Evolutionary conservation across 805 yeast genomes (phyloP), one percentile per base, ranked within the genome.

Genomic region (Ascoidea rubescens): DNA sequence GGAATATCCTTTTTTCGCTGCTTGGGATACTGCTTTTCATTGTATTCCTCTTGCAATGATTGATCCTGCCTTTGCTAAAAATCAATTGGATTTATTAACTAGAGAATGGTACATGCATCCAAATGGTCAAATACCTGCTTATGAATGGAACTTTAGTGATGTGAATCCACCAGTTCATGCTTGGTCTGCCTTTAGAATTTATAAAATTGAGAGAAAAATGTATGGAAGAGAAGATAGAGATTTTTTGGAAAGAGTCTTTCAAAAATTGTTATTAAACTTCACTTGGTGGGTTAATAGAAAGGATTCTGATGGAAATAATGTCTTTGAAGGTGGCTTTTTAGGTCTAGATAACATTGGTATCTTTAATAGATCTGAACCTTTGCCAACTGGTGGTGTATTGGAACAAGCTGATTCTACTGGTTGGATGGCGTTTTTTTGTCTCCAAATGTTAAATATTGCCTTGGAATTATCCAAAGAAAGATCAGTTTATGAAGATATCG

Each of bases 121-220:
- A 48, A 89, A 89, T 64, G 97, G 97, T n/a, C 96, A 90, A 67
- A 79, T 88, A 57, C 96, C 97, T 0, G 96, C 96, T 12, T 89
- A 89, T 65, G 97, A 89, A 67, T 89, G 97, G 97, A 89, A 90
- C 65, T 89, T 89, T 62, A 73, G 85, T 56, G 97, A 89, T 66
- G 95, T 90, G n/a, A 89, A 89, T 64, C 97, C 97, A 1, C 97
- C 97, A 0, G 97, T 89, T 43, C 96, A 90, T 64, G 96, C 96
- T 0, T 89, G 96, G 96, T 83, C 96, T 0, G 82, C 90, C 12
- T 89, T 80, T 65, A 75, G 97, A 59, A 86, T 86, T 46, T 89
- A 79, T 69, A 89, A 90, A 67, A 78, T 88, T 59, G 96, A 90
- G 67, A 72, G 93, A 57, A 87, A 85, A 63, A 73, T 87, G 79